Conservation (phyloP, 2,329 filamentous ascomycete genomes). For the Paecilomyces sp. region DNA sequence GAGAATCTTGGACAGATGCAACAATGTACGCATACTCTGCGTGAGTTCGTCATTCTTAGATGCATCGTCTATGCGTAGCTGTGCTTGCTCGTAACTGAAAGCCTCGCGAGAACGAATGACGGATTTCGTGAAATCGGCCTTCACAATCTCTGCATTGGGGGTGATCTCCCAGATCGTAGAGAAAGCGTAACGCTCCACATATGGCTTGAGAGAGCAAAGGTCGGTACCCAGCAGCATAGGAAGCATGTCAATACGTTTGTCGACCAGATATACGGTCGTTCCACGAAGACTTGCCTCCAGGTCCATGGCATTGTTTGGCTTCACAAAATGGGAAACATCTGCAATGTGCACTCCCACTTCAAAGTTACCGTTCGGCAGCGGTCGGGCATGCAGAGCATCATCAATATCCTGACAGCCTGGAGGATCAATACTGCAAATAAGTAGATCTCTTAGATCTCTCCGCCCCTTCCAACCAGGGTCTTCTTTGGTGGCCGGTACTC, state of each 20-base stretch:
- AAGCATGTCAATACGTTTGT: constrained; percentile 99
- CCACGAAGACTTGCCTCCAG: constrained; percentile 87
- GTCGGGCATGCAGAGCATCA: constrained; percentile 83
- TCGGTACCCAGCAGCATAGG: constrained; percentile 94
- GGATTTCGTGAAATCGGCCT: constrained; percentile 87
- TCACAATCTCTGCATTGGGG: constrained; percentile 75
- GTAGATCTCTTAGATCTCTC: constrained; percentile 72
- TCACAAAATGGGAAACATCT: constrained; percentile 98
- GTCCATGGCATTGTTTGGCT: constrained; percentile 96
- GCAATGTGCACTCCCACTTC: constrained; percentile 98
- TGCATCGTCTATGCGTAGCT: constrained; percentile 83
- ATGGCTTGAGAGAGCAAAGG: constrained; percentile 91
- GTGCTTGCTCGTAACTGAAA: constrained; percentile 95
- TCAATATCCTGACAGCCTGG: constrained; percentile 97
- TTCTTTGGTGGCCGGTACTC: constrained; percentile 69
- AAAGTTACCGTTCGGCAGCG: constrained; percentile 83
- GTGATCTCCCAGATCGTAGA: constrained; percentile 86
- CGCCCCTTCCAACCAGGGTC: constrained; percentile 83
- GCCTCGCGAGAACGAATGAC: constrained; percentile 95
- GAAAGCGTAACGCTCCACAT: constrained; percentile 90
- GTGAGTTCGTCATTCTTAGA: constrained; percentile 87
- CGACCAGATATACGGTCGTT: constrained; percentile 94
- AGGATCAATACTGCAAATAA: constrained; percentile 97
- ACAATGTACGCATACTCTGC: constrained; percentile 74
- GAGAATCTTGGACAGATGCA: constrained; percentile 85